Percentiles rank a stretch among this genome's conserved stretches.
These are phyloP conservation scores for Trypanosoma brucei DNA, from an alignment of 208 protist genomes.

Conservation along the genomic window DNA sequence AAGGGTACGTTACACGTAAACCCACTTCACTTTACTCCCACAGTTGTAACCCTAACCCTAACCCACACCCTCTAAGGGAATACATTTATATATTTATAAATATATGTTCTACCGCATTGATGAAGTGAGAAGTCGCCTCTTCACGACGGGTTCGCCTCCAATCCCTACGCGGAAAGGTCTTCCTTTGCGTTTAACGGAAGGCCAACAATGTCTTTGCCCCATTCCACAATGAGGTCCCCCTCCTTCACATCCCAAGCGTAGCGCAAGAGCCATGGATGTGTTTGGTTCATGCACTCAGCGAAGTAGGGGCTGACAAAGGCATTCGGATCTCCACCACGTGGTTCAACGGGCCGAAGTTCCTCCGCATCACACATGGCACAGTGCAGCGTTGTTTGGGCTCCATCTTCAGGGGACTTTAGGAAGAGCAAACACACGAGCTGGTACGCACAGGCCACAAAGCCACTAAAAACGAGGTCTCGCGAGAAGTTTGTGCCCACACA, in stretches of 20 bases:
- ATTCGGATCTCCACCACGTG: conserved; percentile 9
- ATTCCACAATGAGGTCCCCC: conserved; percentile 55
- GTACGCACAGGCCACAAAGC: conserved; percentile 27
- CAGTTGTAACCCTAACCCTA: no score
- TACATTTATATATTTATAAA: no score
- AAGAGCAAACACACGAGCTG: conserved; percentile 39
- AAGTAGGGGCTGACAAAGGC: conserved; percentile 74
- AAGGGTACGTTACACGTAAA: no score
- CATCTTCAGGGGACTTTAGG: conserved; percentile 65
- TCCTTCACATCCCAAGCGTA: conserved; percentile 82
- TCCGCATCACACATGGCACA: conserved; percentile 76
- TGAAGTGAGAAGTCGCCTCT: no score
- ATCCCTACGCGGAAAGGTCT: not conserved
- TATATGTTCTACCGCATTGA: no score
- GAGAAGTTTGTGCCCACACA: conserved; percentile 72
- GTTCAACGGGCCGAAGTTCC: conserved; percentile 62
- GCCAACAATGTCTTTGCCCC: conserved; percentile 59
- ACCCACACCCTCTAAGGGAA: no score
- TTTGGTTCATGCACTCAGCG: conserved; percentile 77
- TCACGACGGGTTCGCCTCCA: no score
- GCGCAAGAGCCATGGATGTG: conserved; percentile 42
- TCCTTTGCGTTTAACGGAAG: conserved; percentile 13
- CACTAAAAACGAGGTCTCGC: conserved; percentile 34
- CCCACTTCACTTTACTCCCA: no score
- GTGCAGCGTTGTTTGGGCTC: conserved; percentile 83